Percentiles rank a stretch among this genome's conserved stretches.
Conservation (phyloP, 371 early-diverging fungal species). For the Mucor piriformis region DNA sequence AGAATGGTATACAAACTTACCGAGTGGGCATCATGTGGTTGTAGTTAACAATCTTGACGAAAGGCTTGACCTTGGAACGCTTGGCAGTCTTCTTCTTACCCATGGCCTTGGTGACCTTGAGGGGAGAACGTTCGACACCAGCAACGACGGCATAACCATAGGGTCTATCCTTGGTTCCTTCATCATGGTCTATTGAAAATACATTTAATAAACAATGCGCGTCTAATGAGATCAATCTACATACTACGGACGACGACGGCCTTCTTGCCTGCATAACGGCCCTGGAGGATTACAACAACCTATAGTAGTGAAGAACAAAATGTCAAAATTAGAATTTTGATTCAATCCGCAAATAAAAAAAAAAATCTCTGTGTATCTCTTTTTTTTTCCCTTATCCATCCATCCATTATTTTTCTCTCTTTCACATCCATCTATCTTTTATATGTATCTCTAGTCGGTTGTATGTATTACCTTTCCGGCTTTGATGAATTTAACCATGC, state of each 20-base stretch:
- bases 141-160: conserved; percentile 97
- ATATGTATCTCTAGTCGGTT: conserved; percentile 20
- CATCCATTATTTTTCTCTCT: conserved; percentile 18
- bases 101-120: conserved; percentile 95
- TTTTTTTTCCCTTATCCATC: conserved; percentile 5
- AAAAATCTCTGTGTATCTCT: background rate
- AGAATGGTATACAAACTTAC: conserved; percentile 33
- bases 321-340: background rate
- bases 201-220: background rate
- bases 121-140: conserved; percentile 95
- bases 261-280: conserved; percentile 98
- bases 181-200: conserved; percentile 62
- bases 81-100: conserved; percentile 92
- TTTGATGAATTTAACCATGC: conserved; percentile 80
- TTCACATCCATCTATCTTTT: conserved; percentile 13
- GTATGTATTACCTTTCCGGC: conserved; percentile 55
- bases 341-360: background rate
- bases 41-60: conserved; percentile 98
- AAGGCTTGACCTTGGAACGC: conserved; percentile 96
- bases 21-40: conserved; percentile 99
- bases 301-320: conserved; percentile 28
- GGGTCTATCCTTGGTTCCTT: conserved; percentile 89
- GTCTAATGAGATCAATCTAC: background rate
- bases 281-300: conserved; percentile 96
- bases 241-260: conserved; percentile 94